Evolutionary conservation across 768 basidiomycete genomes (phyloP), one percentile per base, ranked within the genome.

Genomic region (Termitomyces titanicus): DNA sequence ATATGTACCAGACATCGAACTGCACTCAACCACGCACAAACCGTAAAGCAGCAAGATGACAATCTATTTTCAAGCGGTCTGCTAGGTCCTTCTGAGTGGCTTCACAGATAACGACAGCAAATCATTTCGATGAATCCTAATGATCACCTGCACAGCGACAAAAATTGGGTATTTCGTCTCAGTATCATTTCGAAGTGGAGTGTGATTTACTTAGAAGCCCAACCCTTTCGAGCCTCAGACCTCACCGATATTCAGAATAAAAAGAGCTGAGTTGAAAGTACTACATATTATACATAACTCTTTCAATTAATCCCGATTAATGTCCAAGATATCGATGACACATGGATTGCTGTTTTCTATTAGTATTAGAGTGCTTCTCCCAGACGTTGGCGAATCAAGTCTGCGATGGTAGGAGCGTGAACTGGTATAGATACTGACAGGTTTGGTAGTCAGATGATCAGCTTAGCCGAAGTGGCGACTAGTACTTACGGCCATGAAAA

Each of bases 371-470:
- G 31, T 31, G 50, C 27, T 29, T 38, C 35, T 2, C 15, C 55
- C 18, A 59, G 42, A 8, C 54, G 47, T 24, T 56, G 35, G 17
- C 44, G 49, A 33, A 59, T 47, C 43, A 59, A 20, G 24, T 55
- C 38, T 38, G 44, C 50, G 27, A 59, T 24, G 7, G 50, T 43
- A 31, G 39, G 31, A 11, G 44, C 58, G 7, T 59, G 45, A 10
- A 59, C 54, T 6, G 58, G 58, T 47, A 59, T 52, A 3, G 58
- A 55, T n/a, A 31, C 58, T 59, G 34, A 22, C 34, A 13, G 48
- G 18, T 25, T 39, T 3, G 10, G 24, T 29, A 42, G 40, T 42
- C 22, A 51, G 15, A 33, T 18, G 3, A 18, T 24, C 9, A 29
- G 20, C 29, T 42, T 45, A 6, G 49, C n/a, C 38, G 15, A 43